Percentiles rank a stretch among this genome's conserved stretches.
Evolutionary conservation across 805 yeast genomes (phyloP).

Genomic region (Zygosaccharomyces rouxii): DNA sequence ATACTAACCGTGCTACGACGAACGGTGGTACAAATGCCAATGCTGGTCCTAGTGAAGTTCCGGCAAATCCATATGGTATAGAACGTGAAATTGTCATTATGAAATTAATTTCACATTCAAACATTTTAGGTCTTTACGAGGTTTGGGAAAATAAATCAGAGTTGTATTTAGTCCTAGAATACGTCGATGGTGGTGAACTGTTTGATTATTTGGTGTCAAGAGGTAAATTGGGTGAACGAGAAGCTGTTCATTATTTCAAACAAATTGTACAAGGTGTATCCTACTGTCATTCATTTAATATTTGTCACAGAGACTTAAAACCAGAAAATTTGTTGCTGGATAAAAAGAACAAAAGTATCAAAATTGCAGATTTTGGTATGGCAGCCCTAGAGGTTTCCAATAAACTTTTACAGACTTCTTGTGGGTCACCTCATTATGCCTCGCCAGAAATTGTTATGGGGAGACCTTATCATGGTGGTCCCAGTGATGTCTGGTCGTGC

Average conservation of each 20-base stretch:
- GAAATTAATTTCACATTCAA: conserved; percentile 92
- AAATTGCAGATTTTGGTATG: conserved; percentile 86
- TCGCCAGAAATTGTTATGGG: conserved; percentile 85
- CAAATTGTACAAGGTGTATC: conserved; percentile 76
- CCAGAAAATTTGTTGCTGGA: conserved; percentile 76
- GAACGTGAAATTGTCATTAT: conserved; percentile 96
- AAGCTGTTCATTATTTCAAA: conserved; percentile 71
- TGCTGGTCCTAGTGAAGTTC: conserved; percentile 13
- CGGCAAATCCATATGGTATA: conserved; percentile 72
- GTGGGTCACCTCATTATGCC: conserved; percentile 88
- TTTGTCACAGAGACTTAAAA: conserved; percentile 77
- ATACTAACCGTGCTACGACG: conserved; percentile 11
- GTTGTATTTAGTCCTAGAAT: conserved; percentile 70
- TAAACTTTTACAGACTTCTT: conserved; percentile 67
- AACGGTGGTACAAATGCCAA: conserved; percentile 14
- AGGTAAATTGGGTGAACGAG: conserved; percentile 67
- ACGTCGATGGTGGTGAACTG: conserved; percentile 85
- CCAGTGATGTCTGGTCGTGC: conserved; percentile 86
- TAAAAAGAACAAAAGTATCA: conserved; percentile 55
- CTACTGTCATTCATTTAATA: conserved; percentile 75
- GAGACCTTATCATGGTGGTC: conserved; percentile 73
- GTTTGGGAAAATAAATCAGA: conserved; percentile 98
- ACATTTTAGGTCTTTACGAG: conserved; percentile 88
- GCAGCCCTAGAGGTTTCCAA: conserved; percentile 77
- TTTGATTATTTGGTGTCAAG: conserved; percentile 65